A percentile compares a stretch with the other conserved stretches of the same genome.
Evolutionary conservation across 2,329 filamentous ascomycete species (phyloP).

Genomic region (Stagonosporopsis vannaccii): DNA sequence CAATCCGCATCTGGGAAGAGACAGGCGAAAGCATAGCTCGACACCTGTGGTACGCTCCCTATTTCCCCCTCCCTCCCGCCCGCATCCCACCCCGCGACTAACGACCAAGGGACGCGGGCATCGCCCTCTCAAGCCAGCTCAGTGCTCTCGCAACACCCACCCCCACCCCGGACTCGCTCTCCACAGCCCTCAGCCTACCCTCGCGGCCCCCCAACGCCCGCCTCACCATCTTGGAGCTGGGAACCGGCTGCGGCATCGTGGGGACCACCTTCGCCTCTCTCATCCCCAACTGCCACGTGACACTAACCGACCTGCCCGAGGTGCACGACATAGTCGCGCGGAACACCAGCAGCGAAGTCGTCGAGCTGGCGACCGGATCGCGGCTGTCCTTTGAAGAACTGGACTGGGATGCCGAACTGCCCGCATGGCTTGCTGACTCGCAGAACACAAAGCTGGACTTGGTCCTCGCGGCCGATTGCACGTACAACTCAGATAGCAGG

Average conservation of each 20-base stretch:
- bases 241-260: conserved; percentile 71
- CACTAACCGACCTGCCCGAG: conserved; percentile 72
- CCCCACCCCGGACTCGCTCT: neutral
- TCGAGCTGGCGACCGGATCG: conserved; percentile 54
- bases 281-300: conserved; percentile 60
- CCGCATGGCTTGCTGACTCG: conserved; percentile 28
- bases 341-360: conserved; percentile 57
- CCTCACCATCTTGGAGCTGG: conserved; percentile 66
- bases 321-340: conserved; percentile 65
- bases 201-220: neutral
- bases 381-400: conserved; percentile 60
- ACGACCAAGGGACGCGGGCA: conserved; percentile 61
- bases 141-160: neutral
- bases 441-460: conserved; percentile 58
- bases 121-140: conserved; percentile 60
- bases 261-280: conserved; percentile 67
- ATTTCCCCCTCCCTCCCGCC: neutral
- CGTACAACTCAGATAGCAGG: conserved; percentile 72
- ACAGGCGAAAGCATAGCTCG: conserved; percentile 76
- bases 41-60: conserved; percentile 68
- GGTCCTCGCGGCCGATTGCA: conserved; percentile 73
- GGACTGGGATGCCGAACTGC: conserved; percentile 68
- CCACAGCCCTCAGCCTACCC: neutral
- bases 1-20: conserved; percentile 69
- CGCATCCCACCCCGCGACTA: neutral